Evolutionary conservation across 345 rosid genomes (phyloP), one percentile per base, ranked within the genome.

Genomic region (Mercurialis annua): DNA sequence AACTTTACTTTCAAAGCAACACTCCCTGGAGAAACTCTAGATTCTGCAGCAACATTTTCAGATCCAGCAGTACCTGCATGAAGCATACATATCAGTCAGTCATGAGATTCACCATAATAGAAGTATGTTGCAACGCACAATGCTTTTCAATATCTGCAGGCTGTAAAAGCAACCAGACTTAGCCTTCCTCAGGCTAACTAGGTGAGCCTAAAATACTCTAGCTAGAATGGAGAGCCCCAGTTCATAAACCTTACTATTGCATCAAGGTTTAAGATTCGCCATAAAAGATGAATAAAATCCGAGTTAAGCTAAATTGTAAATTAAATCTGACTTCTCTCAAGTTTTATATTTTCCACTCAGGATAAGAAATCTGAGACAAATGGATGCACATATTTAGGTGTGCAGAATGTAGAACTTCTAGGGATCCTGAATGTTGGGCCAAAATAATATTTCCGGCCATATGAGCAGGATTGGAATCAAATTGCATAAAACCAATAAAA

Each of bases 11-110:
- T 93, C 75, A 93, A 80, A 67, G 85, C 72, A 75, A 73, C 76
- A 77, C 84, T 89, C 69, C 80, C 97, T 71, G 98, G 97, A 77
- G 58, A 71, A 68, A 90, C 83, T 78, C 68, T 83, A 63, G 80
- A 82, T 71, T 93, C 96, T 16, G 81, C 79, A 52, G 87, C 77
- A 76, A 76, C 82, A 83, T 74, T 80, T 76, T 79, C 90, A 62
- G 85, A 66, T 69, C 81, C 78, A 40, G 79, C 49, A 21, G 89
- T 80, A 66, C 98, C 98, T 93, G 84, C 77, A 77, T 23, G 60
- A 67, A 73, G 47, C 64, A 42, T 31, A 67, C 48, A 30, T n/a
- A n/a, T 31, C 29, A n/a, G 47, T 49, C 30, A 15, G 9, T 56
- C 27, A 27, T 24, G 55, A n/a, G 30, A 71, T 30, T 27, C 5